Conservation (phyloP, 1,284 basidiomycete genomes). For the Moniliophthora roreri region DNA sequence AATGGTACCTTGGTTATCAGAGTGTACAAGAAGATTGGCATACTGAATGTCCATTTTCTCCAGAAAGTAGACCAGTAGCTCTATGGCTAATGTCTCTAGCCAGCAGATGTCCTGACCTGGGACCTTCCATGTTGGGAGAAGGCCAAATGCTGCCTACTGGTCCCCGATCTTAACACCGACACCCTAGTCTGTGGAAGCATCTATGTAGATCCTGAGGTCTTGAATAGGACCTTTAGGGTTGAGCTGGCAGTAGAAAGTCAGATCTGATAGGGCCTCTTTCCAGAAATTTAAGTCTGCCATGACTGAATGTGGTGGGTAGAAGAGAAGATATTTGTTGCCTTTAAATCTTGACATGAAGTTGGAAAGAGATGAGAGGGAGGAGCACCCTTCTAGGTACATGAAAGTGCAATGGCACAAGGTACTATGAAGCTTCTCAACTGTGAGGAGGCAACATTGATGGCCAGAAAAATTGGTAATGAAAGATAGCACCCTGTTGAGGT, state of each 20-base stretch:
- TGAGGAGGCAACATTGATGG: neutral
- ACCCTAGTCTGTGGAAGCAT: slow-evolving; percentile 6
- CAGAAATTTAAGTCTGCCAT: slow-evolving; percentile 7
- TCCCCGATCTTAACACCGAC: neutral
- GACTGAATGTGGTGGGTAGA: neutral
- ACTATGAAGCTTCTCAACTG: slow-evolving; percentile 17
- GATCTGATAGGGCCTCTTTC: neutral
- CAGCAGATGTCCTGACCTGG: slow-evolving; percentile 12
- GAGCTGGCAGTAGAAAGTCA: neutral
- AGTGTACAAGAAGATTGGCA: slow-evolving; percentile 1
- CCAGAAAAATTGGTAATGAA: slow-evolving; percentile 4
- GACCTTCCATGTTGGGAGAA: too few species aligned
- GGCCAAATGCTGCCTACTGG: neutral
- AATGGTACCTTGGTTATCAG: slow-evolving; percentile 11
- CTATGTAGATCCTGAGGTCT: slow-evolving; percentile 1
- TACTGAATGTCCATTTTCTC: neutral
- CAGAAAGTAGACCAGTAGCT: slow-evolving; percentile 3
- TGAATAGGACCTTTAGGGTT: neutral
- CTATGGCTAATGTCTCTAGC: slow-evolving; percentile 10
- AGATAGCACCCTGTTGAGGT: slow-evolving; percentile 7
- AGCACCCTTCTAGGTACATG: slow-evolving; percentile 13
- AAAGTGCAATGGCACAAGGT: slow-evolving; percentile 19
- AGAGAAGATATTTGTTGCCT: neutral
- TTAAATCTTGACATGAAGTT: slow-evolving; percentile 7
- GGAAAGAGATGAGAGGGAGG: slow-evolving; percentile 5